A percentile compares a stretch with the other conserved stretches of the same genome.
Conservation (phyloP, 2,329 filamentous ascomycete species). For the Paraphaeosphaeria sporulosa region DNA sequence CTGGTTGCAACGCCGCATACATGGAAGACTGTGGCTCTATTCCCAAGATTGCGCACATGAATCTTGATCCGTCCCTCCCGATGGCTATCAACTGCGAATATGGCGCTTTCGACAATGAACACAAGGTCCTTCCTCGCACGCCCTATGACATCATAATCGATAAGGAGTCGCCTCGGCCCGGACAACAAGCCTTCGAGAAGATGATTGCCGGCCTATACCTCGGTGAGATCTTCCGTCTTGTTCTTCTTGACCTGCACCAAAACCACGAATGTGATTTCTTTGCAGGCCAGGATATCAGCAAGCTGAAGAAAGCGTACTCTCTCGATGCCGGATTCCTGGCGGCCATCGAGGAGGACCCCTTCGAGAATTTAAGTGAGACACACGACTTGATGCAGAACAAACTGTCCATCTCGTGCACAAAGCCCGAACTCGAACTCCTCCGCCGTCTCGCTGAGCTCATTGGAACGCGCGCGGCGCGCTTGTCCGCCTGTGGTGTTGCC, state of each 20-base stretch:
- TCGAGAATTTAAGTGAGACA: slow-evolving; percentile 93
- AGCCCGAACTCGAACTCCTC: slow-evolving; percentile 85
- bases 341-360: slow-evolving; percentile 92
- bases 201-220: slow-evolving; percentile 96
- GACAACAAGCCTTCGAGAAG: slow-evolving; percentile 96
- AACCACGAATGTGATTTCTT: slow-evolving; percentile 71
- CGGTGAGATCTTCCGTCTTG: slow-evolving; percentile 91
- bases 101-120: slow-evolving; percentile 96
- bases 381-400: slow-evolving; percentile 80
- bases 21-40: slow-evolving; percentile 93
- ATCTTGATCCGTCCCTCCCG: slow-evolving; percentile 80
- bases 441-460: slow-evolving; percentile 92
- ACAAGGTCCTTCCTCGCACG: slow-evolving; percentile 85
- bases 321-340: slow-evolving; percentile 94
- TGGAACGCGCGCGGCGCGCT: slow-evolving; percentile 88
- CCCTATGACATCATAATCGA: slow-evolving; percentile 89
- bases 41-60: slow-evolving; percentile 91
- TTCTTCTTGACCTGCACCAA: slow-evolving; percentile 85
- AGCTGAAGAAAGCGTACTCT: slow-evolving; percentile 84
- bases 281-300: slow-evolving; percentile 78
- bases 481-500: slow-evolving; percentile 93
- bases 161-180: slow-evolving; percentile 87
- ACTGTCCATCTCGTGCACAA: slow-evolving; percentile 74
- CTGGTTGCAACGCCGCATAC: slow-evolving; percentile 97
- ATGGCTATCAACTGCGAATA: slow-evolving; percentile 99